Evolutionary conservation across 139 green algal species (phyloP).

Genomic region (Chlorella sp.): DNA sequence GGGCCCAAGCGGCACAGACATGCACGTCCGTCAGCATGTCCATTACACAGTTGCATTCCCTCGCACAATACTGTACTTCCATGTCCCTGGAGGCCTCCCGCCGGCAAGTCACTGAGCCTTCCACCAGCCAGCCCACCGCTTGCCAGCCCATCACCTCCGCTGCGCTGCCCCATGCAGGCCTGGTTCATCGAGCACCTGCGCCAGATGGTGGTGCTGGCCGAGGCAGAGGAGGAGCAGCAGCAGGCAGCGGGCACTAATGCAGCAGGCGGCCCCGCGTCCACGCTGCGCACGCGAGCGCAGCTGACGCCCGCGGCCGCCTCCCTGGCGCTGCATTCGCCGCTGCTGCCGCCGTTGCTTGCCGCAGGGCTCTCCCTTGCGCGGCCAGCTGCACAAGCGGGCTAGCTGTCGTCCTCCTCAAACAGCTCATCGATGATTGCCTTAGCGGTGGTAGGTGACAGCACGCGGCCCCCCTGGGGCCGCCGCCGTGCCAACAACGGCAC

Average conservation of each 20-base stretch:
- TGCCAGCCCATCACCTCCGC: background rate
- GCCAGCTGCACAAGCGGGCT: no score
- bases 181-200: slow-evolving; percentile 11
- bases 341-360: slow-evolving; percentile 34
- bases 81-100: no score
- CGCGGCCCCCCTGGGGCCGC: background rate
- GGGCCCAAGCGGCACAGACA: no score
- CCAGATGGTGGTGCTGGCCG: slow-evolving; percentile 14
- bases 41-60: no score
- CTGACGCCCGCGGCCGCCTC: background rate
- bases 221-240: background rate
- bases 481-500: background rate
- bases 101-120: no score
- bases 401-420: background rate
- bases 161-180: background rate
- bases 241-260: background rate
- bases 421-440: background rate
- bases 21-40: no score
- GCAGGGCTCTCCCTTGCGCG: no score
- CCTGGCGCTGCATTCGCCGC: slow-evolving; percentile 20
- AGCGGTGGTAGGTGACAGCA: background rate
- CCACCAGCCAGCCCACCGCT: background rate
- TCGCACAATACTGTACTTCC: no score
- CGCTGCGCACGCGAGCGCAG: background rate
- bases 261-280: background rate